Evolutionary conservation across 176 grass and related monocot genomes (phyloP).

Genomic region (Dendrocalamus sinicus): DNA sequence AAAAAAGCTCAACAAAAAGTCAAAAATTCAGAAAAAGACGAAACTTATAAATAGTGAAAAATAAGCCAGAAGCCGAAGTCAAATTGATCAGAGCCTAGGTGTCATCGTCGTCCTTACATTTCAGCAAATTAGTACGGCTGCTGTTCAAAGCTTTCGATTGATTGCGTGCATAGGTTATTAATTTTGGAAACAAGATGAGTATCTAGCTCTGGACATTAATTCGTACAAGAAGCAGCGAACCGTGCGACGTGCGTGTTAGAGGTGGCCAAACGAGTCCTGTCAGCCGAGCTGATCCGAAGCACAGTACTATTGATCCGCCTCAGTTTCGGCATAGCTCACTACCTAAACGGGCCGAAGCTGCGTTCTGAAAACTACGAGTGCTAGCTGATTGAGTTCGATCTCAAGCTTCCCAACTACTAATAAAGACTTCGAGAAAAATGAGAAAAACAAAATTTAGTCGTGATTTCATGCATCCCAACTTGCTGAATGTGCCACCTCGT

Average conservation of each 20-base stretch:
- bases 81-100: no score
- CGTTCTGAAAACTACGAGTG: neutral
- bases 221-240: neutral
- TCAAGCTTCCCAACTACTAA: neutral
- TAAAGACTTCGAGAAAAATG: neutral
- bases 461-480: slow-evolving; percentile 27
- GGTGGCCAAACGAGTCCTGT: no score
- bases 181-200: neutral
- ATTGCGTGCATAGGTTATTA: neutral
- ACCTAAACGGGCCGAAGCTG: no score
- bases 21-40: no score
- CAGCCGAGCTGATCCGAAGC: no score
- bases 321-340: no score
- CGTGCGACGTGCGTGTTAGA: no score
- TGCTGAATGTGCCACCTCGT: neutral
- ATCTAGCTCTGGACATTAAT: neutral
- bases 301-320: no score
- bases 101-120: neutral
- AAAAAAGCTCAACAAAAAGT: no score
- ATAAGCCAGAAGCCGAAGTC: no score
- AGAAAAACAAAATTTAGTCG: no score
- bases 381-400: neutral
- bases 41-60: no score
- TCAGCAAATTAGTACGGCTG: neutral
- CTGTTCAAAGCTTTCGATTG: neutral